Conservation (phyloP, 2,329 filamentous ascomycete genomes). For the Talaromyces pinophilus region DNA sequence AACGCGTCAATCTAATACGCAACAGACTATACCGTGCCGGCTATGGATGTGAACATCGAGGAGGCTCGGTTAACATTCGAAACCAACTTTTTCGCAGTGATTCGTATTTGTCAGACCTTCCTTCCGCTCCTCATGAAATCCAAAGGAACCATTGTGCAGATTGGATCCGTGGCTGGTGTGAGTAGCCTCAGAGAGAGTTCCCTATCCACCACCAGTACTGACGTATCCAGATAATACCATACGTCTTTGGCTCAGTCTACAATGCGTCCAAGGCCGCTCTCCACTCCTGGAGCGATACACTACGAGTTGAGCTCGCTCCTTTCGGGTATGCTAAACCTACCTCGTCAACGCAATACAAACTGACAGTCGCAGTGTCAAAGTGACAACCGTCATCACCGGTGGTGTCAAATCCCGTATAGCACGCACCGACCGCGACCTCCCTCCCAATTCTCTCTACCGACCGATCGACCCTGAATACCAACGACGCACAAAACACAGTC, state of each 20-base stretch:
- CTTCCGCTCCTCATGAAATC: slow-evolving; percentile 54
- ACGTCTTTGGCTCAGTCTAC: slow-evolving; percentile 53
- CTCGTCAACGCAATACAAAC: neutral
- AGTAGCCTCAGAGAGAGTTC: neutral
- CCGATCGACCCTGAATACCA: slow-evolving; percentile 56
- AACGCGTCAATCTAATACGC: neutral
- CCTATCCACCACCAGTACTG: neutral
- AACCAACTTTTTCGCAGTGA: slow-evolving; percentile 60
- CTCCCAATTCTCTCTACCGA: slow-evolving; percentile 53
- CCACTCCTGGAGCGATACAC: slow-evolving; percentile 59
- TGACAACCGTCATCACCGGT: slow-evolving; percentile 60
- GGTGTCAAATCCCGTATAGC: slow-evolving; percentile 62
- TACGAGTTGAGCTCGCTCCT: slow-evolving; percentile 59
- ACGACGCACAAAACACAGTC: slow-evolving; percentile 55
- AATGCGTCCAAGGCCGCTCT: slow-evolving; percentile 62
- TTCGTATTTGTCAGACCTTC: slow-evolving; percentile 60
- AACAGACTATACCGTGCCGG: slow-evolving; percentile 58
- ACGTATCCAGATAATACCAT: slow-evolving; percentile 35
- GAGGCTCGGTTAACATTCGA: slow-evolving; percentile 53
- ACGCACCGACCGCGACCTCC: slow-evolving; percentile 52
- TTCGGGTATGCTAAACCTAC: slow-evolving; percentile 37
- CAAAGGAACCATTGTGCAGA: slow-evolving; percentile 49
- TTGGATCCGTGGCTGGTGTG: slow-evolving; percentile 48
- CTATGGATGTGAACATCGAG: slow-evolving; percentile 55
- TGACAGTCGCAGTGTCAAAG: slow-evolving; percentile 45